Evolutionary conservation across 345 rosid genomes (phyloP).

Genomic region (Hypericum perforatum): DNA sequence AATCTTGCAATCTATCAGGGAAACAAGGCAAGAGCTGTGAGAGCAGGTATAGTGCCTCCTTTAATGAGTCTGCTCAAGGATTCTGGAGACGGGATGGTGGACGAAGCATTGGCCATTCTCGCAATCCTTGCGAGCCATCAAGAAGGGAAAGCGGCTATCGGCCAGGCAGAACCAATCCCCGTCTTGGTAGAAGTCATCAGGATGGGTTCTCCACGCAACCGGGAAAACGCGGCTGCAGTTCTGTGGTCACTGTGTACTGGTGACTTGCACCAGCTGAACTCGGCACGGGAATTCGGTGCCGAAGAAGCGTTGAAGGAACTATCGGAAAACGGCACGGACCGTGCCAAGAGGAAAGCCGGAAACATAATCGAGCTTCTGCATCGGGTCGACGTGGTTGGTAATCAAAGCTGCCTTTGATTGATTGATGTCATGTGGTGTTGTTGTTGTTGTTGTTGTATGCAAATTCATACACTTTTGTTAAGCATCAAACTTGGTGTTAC

Average conservation of each 20-base stretch:
- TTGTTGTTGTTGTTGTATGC: too few species aligned
- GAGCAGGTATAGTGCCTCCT: slow-evolving; percentile 79
- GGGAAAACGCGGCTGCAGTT: slow-evolving; percentile 84
- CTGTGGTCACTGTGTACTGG: slow-evolving; percentile 73
- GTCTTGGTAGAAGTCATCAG: slow-evolving; percentile 62
- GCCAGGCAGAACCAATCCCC: slow-evolving; percentile 64
- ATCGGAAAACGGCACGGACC: slow-evolving; percentile 77
- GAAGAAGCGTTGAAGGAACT: slow-evolving; percentile 74
- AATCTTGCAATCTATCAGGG: slow-evolving; percentile 93
- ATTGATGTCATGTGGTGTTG: neutral
- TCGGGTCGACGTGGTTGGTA: slow-evolving; percentile 26
- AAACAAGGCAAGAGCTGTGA: slow-evolving; percentile 86
- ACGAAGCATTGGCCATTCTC: slow-evolving; percentile 84
- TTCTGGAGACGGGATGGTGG: slow-evolving; percentile 92
- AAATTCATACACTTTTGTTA: too few species aligned
- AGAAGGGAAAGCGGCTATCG: slow-evolving; percentile 77
- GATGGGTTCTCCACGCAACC: slow-evolving; percentile 85
- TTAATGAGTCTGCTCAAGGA: slow-evolving; percentile 70
- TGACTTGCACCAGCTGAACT: slow-evolving; percentile 50
- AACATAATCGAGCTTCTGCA: slow-evolving; percentile 66
- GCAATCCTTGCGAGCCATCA: slow-evolving; percentile 83
- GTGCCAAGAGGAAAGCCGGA: slow-evolving; percentile 94
- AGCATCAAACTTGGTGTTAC: too few species aligned
- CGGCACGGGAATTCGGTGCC: slow-evolving; percentile 57
- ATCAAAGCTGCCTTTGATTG: neutral